Percentiles rank a stretch among this genome's conserved stretches.
These are phyloP conservation scores for Myxozyma sirexii DNA, from an alignment of 805 yeast genomes.

Conservation along the genomic window DNA sequence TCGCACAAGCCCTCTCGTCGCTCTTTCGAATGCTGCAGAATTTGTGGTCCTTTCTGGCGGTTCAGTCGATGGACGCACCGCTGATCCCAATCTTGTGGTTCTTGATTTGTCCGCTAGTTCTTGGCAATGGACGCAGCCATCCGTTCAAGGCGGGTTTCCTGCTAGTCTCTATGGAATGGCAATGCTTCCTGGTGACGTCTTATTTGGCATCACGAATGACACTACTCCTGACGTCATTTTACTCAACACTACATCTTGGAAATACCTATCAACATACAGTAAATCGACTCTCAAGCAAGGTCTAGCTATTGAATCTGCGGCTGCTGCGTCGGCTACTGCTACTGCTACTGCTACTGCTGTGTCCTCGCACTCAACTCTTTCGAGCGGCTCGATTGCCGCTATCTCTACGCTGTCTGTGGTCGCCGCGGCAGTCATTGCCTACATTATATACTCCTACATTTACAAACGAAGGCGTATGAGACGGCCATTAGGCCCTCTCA, in stretches of 20 bases:
- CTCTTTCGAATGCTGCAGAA: conserved; percentile 53
- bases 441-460: conserved; percentile 41
- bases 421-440: conserved; percentile 43
- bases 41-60: conserved; percentile 66
- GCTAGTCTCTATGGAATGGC: conserved; percentile 39
- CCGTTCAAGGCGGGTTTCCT: conserved; percentile 19
- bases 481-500: conserved; percentile 29
- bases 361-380: conserved; percentile 29
- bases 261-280: conserved; percentile 13
- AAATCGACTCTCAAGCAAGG: conserved; percentile 22
- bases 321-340: conserved; percentile 18
- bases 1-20: conserved; percentile 54
- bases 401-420: conserved; percentile 52
- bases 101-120: conserved; percentile 38
- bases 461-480: conserved; percentile 36
- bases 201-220: conserved; percentile 29
- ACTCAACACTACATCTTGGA: conserved; percentile 23
- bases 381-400: conserved; percentile 48
- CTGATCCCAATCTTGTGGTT: conserved; percentile 50
- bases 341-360: conserved; percentile 17
- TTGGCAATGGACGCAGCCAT: conserved; percentile 31
- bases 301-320: conserved; percentile 3
- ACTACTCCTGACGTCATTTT: conserved; percentile 9
- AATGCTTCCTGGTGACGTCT: conserved; percentile 41
- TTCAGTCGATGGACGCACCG: conserved; percentile 44